phyloP scores from a whole-genome alignment of 495 filamentous ascomycete species.

The Neurospora tetrasperma region DNA sequence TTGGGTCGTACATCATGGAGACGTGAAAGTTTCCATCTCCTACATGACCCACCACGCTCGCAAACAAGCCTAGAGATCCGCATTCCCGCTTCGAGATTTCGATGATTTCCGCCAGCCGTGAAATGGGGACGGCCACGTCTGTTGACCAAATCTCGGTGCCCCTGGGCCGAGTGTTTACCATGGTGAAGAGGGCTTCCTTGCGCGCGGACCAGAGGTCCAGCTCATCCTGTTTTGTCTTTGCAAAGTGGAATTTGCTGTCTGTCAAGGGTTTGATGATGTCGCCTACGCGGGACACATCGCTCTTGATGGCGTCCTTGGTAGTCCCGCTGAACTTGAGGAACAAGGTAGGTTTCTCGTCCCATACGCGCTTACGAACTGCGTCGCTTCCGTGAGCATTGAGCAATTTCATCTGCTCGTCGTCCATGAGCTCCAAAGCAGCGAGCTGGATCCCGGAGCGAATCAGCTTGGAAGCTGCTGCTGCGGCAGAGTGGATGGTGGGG shows the following conservation, averaged over 20 bases:
- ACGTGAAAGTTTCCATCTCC: constrained; percentile 39
- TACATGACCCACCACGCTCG: constrained; percentile 64
- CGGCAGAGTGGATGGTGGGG: constrained; percentile 48
- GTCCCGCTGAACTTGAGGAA: constrained; percentile 51
- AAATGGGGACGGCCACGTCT: constrained; percentile 62
- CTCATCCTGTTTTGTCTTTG: constrained; percentile 45
- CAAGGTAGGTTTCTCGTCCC: constrained; percentile 56
- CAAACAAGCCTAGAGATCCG: constrained; percentile 51
- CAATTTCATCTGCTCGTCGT: constrained; percentile 63
- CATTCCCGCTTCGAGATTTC: constrained; percentile 55
- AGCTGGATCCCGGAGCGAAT: constrained; percentile 58
- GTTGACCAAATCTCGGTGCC: constrained; percentile 56
- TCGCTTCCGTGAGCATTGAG: constrained; percentile 55
- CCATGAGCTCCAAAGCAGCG: constrained; percentile 60
- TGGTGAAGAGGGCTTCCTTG: constrained; percentile 55
- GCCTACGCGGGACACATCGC: constrained; percentile 29
- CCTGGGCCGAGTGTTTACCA: constrained; percentile 37
- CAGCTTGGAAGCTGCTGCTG: constrained; percentile 50
- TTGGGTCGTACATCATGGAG: constrained; percentile 24
- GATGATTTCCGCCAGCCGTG: constrained; percentile 57
- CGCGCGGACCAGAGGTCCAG: constrained; percentile 57
- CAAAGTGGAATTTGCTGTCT: constrained; percentile 47
- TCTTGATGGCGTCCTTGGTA: constrained; percentile 20
- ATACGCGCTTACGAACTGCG: constrained; percentile 37
- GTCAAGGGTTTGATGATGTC: constrained; percentile 37